Evolutionary conservation across 345 rosid genomes (phyloP).

Genomic region (Anastatica hierochuntica): DNA sequence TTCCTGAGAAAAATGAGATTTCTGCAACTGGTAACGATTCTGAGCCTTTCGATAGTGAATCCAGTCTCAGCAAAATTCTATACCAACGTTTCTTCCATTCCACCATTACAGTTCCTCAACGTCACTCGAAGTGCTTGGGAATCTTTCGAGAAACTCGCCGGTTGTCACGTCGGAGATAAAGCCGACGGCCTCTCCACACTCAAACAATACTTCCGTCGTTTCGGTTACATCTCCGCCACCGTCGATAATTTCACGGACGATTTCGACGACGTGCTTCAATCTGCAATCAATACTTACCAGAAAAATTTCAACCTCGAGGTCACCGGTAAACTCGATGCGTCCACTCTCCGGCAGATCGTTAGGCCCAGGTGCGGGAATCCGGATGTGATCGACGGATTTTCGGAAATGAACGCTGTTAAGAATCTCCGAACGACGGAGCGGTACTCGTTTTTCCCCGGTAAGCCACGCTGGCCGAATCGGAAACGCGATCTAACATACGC

Average conservation of each 20-base stretch:
- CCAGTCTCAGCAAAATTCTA: slow-evolving; percentile 25
- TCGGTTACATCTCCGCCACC: slow-evolving; percentile 54
- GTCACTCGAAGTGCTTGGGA: slow-evolving; percentile 43
- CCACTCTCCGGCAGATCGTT: slow-evolving; percentile 38
- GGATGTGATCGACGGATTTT: slow-evolving; percentile 54
- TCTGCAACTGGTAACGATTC: not conserved
- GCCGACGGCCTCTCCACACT: slow-evolving; percentile 51
- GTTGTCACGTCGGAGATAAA: slow-evolving; percentile 53
- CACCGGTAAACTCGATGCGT: slow-evolving; percentile 57
- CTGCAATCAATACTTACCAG: slow-evolving; percentile 57
- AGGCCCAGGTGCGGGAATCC: slow-evolving; percentile 71
- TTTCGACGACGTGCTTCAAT: slow-evolving; percentile 43
- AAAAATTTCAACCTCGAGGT: slow-evolving; percentile 49
- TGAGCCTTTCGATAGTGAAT: not conserved
- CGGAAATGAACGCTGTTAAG: slow-evolving; percentile 55
- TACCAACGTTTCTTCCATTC: slow-evolving; percentile 14
- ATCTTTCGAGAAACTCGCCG: slow-evolving; percentile 42
- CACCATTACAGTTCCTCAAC: slow-evolving; percentile 19
- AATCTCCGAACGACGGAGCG: slow-evolving; percentile 35
- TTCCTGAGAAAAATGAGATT: slow-evolving; percentile 4
- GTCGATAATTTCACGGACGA: slow-evolving; percentile 38
- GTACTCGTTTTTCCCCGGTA: slow-evolving; percentile 61
- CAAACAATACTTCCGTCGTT: slow-evolving; percentile 60
- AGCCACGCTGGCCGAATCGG: slow-evolving; percentile 53
- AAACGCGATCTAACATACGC: slow-evolving; percentile 47